Evolutionary conservation across 2,329 filamentous ascomycete genomes (phyloP), one percentile per base, ranked within the genome.

Genomic region (Hymenoscyphus albidus): DNA sequence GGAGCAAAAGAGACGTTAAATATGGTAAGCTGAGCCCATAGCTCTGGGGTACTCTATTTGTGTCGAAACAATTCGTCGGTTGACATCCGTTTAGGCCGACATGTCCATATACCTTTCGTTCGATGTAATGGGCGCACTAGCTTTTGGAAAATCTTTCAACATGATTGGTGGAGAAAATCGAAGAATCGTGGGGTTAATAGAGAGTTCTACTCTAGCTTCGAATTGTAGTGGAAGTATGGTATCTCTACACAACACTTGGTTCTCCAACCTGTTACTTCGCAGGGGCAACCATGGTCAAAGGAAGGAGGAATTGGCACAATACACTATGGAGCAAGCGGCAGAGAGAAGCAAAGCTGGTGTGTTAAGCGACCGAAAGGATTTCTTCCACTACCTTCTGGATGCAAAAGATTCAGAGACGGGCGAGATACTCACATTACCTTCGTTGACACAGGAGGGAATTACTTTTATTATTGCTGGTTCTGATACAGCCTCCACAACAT

Each of bases 361-460:
- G 55, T 5, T 27, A 10, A 38, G 38, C 84, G 32, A 85, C 88
- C 70, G 88, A 38, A 85, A 86, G 66, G 89, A 92, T 73, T 90
- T 91, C 78, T 91, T 91, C 78, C 86, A 90, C 76, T 87, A 91
- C 75, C 81, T 91, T 13, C 82, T 91, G 66, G 88, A 87, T 72
- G 88, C 88, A 9, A 84, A 84, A 57, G 88, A 91, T 68, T 88
- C 88, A 9, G 87, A 90, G 72, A 90, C 88, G 0, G 87, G 87
- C 61, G 73, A 69, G 38, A 67, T 62, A 2, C 74, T 76, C 35
- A 59, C 63, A 2, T 79, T 78, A 61, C 73, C 79, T 4, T 73
- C 68, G 48, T 54, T 71, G 14, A 65, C 63, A 42, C 61, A 40
- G 13, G 70, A 71, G 62, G 61, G 64, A 12, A 64, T 40, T 7